Evolutionary conservation across 2,329 filamentous ascomycete species (phyloP), one percentile per base, ranked within the genome.

Genomic region (Botryotinia convoluta): DNA sequence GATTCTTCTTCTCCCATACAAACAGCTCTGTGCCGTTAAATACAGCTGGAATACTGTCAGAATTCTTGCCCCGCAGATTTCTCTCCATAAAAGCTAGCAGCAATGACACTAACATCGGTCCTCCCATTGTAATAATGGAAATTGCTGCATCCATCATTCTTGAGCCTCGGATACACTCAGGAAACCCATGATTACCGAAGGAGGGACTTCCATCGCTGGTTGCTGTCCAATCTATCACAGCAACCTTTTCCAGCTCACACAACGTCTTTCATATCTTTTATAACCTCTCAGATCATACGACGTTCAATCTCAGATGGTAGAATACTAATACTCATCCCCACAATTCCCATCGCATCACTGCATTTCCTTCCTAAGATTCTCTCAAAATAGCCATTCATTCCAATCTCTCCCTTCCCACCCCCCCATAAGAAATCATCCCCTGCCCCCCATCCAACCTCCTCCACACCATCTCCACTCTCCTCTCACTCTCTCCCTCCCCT

Each of bases 381-480:
- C 45, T 51, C 37, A 8, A 35, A 57, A 65, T 22, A 37, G 4
- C 14, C 14, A 22, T 44, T 65, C 45, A 72, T 20, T 72, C 69
- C 29, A 72, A 72, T 22, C 60, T 72, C n/a, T 51, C 35, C 60
- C 69, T 72, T n/a, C 69, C 69, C n/a, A 72, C 69, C 1, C 69
- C 69, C 9, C 69, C 69, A 42, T 39, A 72, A 65, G 69, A 60
- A 65, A 72, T 72, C 69, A 72, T 72, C 0, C 69, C 69, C 69
- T 68, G 70, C 1, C 42, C 62, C 5, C 70, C 70, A 72, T 72
- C 70, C 51, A 57, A 20, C 39, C 70, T 72, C 62, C 70, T 72
- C 70, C 70, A 72, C 22, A 72, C 62, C 70, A 72, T 60, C 51
- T 72, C 70, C 2, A 60, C 39, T 4, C 32, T 68, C 48, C 48